Conservation (phyloP, 768 basidiomycete genomes). For the Kwoniella mangroviensis region DNA sequence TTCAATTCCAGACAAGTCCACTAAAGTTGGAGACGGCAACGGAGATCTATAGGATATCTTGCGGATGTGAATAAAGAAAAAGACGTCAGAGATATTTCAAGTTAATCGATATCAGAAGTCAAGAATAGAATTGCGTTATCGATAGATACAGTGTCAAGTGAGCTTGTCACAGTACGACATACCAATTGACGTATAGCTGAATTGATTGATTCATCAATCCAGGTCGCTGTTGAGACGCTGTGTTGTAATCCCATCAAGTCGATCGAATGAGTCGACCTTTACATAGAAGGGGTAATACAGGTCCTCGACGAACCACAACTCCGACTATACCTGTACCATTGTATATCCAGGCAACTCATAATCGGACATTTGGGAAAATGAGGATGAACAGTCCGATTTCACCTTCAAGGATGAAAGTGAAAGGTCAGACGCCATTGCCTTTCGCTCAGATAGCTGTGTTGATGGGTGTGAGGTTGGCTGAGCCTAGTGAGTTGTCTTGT, state of each 20-base stretch:
- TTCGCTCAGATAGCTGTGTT: constrained; percentile 47
- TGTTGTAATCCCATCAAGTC: background rate
- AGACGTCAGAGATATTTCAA: too few relatives aligned
- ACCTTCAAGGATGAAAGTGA: constrained; percentile 10
- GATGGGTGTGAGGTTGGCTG: constrained; percentile 53
- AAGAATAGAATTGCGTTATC: too few relatives aligned
- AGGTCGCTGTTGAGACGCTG: too few relatives aligned
- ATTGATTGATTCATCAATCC: too few relatives aligned
- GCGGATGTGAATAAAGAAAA: too few relatives aligned
- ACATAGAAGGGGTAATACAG: constrained; percentile 5
- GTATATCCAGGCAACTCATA: background rate
- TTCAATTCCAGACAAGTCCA: too few relatives aligned
- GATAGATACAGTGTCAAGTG: too few relatives aligned
- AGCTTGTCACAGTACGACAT: too few relatives aligned
- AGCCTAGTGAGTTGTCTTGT: constrained; percentile 49
- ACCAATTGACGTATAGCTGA: too few relatives aligned
- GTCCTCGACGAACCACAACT: background rate
- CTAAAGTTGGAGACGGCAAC: too few relatives aligned
- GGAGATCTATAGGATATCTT: too few relatives aligned
- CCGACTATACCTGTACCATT: background rate
- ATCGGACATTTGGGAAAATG: background rate
- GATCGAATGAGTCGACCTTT: constrained; percentile 13
- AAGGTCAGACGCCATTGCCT: constrained; percentile 28
- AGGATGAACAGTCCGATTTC: background rate
- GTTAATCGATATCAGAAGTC: too few relatives aligned